Conservation (phyloP, 129 eudicot species). For the Cynara cardunculus region DNA sequence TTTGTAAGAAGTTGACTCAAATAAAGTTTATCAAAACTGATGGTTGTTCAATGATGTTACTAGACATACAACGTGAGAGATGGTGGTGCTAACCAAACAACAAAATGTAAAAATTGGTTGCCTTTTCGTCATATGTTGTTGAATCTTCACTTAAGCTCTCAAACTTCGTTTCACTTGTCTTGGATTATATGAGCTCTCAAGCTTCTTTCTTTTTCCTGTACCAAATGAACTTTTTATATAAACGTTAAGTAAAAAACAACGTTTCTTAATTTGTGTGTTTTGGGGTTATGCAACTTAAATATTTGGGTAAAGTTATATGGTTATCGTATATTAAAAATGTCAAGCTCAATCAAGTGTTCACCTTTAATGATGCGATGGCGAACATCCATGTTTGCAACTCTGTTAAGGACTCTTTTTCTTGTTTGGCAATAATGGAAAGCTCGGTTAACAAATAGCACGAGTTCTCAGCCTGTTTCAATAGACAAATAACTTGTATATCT, state of each 20-base stretch:
- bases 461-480: constrained; percentile 42
- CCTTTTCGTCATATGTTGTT: too few relatives aligned
- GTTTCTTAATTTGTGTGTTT: neutral
- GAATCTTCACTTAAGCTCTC: neutral
- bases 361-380: constrained; percentile 38
- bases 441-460: constrained; percentile 47
- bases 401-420: constrained; percentile 39
- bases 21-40: neutral
- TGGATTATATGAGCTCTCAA: constrained; percentile 39
- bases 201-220: constrained; percentile 48
- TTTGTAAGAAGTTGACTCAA: too few relatives aligned
- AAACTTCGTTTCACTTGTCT: neutral
- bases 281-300: neutral
- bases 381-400: constrained; percentile 41
- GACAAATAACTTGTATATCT: neutral
- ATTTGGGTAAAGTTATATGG: too few relatives aligned
- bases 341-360: constrained; percentile 8
- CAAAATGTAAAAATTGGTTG: too few relatives aligned
- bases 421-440: constrained; percentile 38
- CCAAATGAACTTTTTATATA: constrained; percentile 4
- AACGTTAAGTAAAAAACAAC: neutral
- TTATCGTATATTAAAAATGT: neutral
- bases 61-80: too few relatives aligned
- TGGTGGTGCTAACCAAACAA: neutral
- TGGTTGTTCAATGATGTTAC: too few relatives aligned